A percentile compares a stretch with the other conserved stretches of the same genome.
phyloP scores from a whole-genome alignment of 1,139 yeast species.

The Maudiozyma humilis region DNA sequence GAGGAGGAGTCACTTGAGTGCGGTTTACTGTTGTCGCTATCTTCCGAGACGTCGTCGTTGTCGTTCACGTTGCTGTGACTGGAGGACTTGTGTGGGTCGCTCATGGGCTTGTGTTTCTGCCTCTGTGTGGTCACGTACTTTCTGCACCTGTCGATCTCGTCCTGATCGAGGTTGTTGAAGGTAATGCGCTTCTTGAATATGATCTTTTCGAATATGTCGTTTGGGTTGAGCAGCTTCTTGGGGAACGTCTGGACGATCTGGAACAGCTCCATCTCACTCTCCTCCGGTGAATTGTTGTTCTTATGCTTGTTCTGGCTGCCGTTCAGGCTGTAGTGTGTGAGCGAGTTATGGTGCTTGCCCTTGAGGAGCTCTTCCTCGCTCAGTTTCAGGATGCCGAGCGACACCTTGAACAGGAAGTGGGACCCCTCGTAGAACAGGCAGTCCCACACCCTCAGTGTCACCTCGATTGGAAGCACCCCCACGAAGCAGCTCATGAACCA shows the following conservation, averaged over 20 bases:
- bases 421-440: slow-evolving; percentile 89
- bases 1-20: not conserved
- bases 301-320: slow-evolving; percentile 3
- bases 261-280: slow-evolving; percentile 77
- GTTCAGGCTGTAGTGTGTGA: slow-evolving; percentile 3
- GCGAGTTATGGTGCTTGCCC: slow-evolving; percentile 23
- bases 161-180: slow-evolving; percentile 69
- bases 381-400: slow-evolving; percentile 72
- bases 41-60: not conserved
- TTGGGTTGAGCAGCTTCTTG: slow-evolving; percentile 61
- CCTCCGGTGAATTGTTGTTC: slow-evolving; percentile 17
- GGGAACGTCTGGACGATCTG: slow-evolving; percentile 83
- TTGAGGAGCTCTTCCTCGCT: slow-evolving; percentile 56
- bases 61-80: not conserved
- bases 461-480: slow-evolving; percentile 79
- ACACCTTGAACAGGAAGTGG: slow-evolving; percentile 73
- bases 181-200: slow-evolving; percentile 65
- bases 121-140: slow-evolving; percentile 65
- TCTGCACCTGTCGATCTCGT: slow-evolving; percentile 69
- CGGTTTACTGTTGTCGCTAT: not conserved
- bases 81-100: slow-evolving; percentile 14
- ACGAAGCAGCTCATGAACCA: slow-evolving; percentile 97
- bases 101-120: slow-evolving; percentile 35
- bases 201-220: slow-evolving; percentile 60
- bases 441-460: slow-evolving; percentile 88